Evolutionary conservation across 202 grass and related monocot species (phyloP).

Genomic region (Thinopyrum obtusiflorum): DNA sequence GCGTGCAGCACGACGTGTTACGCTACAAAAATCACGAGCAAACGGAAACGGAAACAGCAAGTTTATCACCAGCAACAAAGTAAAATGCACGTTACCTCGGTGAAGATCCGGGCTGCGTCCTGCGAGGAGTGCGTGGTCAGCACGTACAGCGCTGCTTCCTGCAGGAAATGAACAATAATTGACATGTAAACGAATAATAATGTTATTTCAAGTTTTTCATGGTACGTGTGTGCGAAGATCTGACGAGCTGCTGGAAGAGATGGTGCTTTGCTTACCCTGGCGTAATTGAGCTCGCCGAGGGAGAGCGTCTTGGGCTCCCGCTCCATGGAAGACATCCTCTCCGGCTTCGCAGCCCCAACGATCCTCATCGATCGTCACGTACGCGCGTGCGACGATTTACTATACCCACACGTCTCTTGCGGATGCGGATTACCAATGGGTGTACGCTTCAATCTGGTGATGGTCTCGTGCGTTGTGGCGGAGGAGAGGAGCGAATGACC

Average conservation of each 20-base stretch:
- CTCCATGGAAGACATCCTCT: slow-evolving; percentile 32
- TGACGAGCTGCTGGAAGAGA: not conserved
- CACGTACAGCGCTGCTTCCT: slow-evolving; percentile 48
- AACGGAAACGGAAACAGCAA: not conserved
- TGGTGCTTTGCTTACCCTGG: slow-evolving; percentile 32
- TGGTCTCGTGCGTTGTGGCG: not conserved
- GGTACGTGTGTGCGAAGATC: no score
- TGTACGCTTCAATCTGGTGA: not conserved
- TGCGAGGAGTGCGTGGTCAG: slow-evolving; percentile 38
- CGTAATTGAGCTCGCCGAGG: slow-evolving; percentile 41
- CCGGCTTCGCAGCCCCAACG: not conserved
- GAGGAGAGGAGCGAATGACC: not conserved
- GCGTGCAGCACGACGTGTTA: not conserved
- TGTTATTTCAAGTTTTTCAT: no score
- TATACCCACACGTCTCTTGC: not conserved
- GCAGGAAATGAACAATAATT: not conserved
- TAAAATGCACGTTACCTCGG: slow-evolving; percentile 8
- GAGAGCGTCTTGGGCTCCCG: slow-evolving; percentile 51
- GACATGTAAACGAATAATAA: not conserved
- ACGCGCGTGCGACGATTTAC: not conserved
- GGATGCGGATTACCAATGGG: not conserved
- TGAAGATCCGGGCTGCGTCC: slow-evolving; percentile 54
- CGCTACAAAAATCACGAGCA: not conserved
- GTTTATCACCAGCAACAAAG: not conserved
- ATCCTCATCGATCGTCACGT: not conserved